These are phyloP conservation scores for Annulohypoxylon nitens DNA, from an alignment of 495 filamentous ascomycete genomes.

Conservation along the genomic window DNA sequence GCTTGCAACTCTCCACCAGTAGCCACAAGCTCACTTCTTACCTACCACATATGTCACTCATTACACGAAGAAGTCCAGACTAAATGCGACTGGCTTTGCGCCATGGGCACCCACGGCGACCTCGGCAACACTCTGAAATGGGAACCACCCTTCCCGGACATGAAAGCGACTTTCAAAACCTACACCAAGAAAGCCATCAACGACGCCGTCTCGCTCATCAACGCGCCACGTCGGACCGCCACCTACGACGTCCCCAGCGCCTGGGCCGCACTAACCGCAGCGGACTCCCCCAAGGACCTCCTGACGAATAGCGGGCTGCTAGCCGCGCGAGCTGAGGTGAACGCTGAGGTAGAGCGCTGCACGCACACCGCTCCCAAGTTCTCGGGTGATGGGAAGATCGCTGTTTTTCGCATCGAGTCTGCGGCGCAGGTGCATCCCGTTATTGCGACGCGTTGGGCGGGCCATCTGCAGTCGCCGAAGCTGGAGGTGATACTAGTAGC, in stretches of 20 bases:
- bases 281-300: slow-evolving; percentile 58
- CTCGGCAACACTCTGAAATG: slow-evolving; percentile 69
- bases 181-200: slow-evolving; percentile 69
- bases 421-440: slow-evolving; percentile 69
- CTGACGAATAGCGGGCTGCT: slow-evolving; percentile 59
- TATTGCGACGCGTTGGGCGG: slow-evolving; percentile 71
- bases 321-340: slow-evolving; percentile 64
- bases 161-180: slow-evolving; percentile 66
- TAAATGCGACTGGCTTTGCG: slow-evolving; percentile 66
- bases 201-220: slow-evolving; percentile 67
- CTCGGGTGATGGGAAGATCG: slow-evolving; percentile 66
- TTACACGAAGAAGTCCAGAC: slow-evolving; percentile 60
- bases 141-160: slow-evolving; percentile 69
- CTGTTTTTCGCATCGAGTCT: slow-evolving; percentile 67
- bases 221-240: slow-evolving; percentile 69
- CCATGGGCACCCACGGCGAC: slow-evolving; percentile 71
- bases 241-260: slow-evolving; percentile 66
- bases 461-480: slow-evolving; percentile 61
- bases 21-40: slow-evolving; percentile 68
- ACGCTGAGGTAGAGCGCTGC: slow-evolving; percentile 66
- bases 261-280: slow-evolving; percentile 64
- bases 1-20: slow-evolving; percentile 70
- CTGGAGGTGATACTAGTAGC: slow-evolving; percentile 70
- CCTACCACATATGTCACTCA: slow-evolving; percentile 67
- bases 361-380: slow-evolving; percentile 69